Conservation (phyloP, 805 yeast species). For the Saccharomycopsis capsularis region DNA sequence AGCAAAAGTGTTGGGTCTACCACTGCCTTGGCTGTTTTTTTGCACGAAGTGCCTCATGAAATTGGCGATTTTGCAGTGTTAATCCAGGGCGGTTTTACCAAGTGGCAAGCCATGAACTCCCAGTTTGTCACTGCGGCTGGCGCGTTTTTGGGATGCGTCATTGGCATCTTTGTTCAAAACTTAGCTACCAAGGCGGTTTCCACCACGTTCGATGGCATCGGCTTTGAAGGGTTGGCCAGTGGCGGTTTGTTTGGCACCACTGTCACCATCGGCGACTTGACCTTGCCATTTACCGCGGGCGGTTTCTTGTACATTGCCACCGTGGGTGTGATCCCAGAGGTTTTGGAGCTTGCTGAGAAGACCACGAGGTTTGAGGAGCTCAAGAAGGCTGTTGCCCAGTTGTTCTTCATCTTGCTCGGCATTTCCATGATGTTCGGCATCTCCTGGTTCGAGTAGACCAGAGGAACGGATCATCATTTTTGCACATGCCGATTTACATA, state of each 20-base stretch:
- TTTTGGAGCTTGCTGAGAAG: slow-evolving; percentile 39
- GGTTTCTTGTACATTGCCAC: slow-evolving; percentile 68
- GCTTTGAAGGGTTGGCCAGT: slow-evolving; percentile 2
- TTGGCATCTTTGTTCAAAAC: slow-evolving; percentile 53
- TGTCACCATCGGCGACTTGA: slow-evolving; percentile 43
- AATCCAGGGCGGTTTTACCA: slow-evolving; percentile 61
- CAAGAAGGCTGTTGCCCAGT: slow-evolving; percentile 38
- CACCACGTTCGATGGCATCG: background rate
- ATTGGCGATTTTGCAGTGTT: slow-evolving; percentile 73
- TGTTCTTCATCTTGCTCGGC: slow-evolving; percentile 46
- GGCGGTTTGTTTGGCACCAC: slow-evolving; percentile 44
- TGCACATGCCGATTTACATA: no score
- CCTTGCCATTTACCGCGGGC: slow-evolving; percentile 71
- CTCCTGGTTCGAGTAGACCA: slow-evolving; percentile 38
- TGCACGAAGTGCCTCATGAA: slow-evolving; percentile 79
- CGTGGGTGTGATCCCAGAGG: slow-evolving; percentile 69
- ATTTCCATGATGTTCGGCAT: slow-evolving; percentile 49
- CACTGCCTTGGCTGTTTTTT: slow-evolving; percentile 61
- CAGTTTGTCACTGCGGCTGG: slow-evolving; percentile 63
- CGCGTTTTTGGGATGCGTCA: slow-evolving; percentile 55
- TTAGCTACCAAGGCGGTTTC: slow-evolving; percentile 25
- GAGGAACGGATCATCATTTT: no score
- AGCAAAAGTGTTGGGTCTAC: slow-evolving; percentile 56
- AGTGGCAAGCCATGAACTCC: slow-evolving; percentile 57
- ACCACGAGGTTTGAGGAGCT: slow-evolving; percentile 35